Percentiles rank a stretch among this genome's conserved stretches.
Evolutionary conservation across 2,329 filamentous ascomycete species (phyloP).

Genomic region (Fusarium decemcellulare): DNA sequence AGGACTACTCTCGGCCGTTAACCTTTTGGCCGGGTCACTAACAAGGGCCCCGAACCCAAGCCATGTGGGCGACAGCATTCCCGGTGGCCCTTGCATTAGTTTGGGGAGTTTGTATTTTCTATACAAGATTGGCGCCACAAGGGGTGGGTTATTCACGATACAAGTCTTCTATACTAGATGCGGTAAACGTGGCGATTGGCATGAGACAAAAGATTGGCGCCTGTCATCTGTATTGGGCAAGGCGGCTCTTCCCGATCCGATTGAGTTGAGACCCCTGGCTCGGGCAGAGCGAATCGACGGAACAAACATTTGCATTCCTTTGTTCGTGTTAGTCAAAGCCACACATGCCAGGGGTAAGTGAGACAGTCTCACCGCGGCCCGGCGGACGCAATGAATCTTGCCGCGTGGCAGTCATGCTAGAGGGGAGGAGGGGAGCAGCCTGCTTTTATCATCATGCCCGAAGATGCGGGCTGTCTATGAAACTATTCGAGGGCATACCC

Average conservation of each 20-base stretch:
- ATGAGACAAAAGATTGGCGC: constrained; percentile 31
- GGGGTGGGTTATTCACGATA: constrained; percentile 16
- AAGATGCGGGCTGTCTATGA: background rate
- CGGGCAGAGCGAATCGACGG: background rate
- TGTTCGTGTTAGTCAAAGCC: background rate
- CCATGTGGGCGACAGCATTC: constrained; percentile 28
- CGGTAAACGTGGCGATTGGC: constrained; percentile 25
- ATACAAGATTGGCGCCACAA: background rate
- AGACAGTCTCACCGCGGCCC: constrained; percentile 12
- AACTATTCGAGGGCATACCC: background rate
- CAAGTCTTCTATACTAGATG: constrained; percentile 12
- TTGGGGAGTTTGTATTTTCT: background rate
- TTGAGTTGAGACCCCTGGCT: background rate
- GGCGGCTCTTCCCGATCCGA: constrained; percentile 10
- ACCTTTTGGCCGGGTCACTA: constrained; percentile 17
- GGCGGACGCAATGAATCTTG: constrained; percentile 1
- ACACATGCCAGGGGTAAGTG: background rate
- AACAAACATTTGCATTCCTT: constrained; percentile 6
- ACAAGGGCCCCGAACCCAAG: constrained; percentile 5
- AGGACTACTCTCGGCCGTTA: constrained; percentile 18
- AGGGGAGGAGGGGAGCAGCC: no score
- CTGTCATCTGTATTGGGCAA: constrained; percentile 9
- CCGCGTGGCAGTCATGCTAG: background rate
- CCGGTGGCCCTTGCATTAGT: constrained; percentile 17
- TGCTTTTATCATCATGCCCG: background rate